Evolutionary conservation across 2,329 filamentous ascomycete genomes (phyloP), one percentile per base, ranked within the genome.

Genomic region (Fragosphaeria purpurea): DNA sequence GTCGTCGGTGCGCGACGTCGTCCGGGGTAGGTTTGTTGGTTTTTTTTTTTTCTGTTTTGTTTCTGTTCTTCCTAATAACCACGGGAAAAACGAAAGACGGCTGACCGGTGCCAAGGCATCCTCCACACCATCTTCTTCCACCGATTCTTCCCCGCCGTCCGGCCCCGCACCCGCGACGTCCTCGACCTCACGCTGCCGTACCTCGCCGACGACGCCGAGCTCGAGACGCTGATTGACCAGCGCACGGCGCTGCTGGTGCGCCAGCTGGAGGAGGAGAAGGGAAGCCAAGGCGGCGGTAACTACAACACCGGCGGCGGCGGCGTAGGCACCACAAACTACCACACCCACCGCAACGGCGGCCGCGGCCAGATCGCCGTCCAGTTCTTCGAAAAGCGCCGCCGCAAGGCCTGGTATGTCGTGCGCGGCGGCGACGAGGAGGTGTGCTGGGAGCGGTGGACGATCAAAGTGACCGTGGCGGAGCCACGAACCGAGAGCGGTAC

Each of bases 51-150:
- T 30, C 50, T 37, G 8, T 31, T 31, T 44, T 13, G 33, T 41
- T 32, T 8, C 48, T 44, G 43, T 7, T 33, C 11, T 46, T 6
- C 11, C 35, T 37, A 11, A 37, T 11, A 37, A 11, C 35, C 7
- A 37, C 35, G 7, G 35, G 22, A 22, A 22, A 22, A 22, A 22
- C n/a, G 22, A 3, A 22, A 22, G 22, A 22, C 22, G 2, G 22
- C 39, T 47, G 10, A 46, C 48, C 35, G 6, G 9, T 22, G 47
- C 51, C 51, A 53, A 95, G 91, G 86, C 56, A 86, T 96, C 65
- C 79, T 97, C 46, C 90, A 96, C 67, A 94, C 90, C 47, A 96
- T 97, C 67, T 98, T 97, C 80, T 97, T 97, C 77, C 90, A 96
- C 72, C 86, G 93, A 63, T 95, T 91, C 79, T 96, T 97, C 74